Percentiles rank a stretch among this genome's conserved stretches.
phyloP scores from a whole-genome alignment of 2,329 filamentous ascomycete genomes.

The Scedosporium apiospermum region DNA sequence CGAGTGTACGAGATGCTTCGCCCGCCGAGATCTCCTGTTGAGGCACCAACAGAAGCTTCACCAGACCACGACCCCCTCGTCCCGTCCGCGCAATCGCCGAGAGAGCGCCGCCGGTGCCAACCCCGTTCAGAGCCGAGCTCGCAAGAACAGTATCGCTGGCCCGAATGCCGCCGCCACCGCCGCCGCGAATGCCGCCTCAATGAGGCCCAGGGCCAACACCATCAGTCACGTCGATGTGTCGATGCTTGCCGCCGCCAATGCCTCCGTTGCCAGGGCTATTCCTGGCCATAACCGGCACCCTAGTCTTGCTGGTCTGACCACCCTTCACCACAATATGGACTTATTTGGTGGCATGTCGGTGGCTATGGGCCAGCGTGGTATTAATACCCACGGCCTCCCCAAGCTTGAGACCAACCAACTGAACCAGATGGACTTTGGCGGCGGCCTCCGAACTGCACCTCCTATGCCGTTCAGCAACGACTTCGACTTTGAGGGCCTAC shows the following conservation, averaged over 20 bases:
- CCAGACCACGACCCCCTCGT: constrained; percentile 80
- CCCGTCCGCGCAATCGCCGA: constrained; percentile 75
- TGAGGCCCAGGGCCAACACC: constrained; percentile 88
- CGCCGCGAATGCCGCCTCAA: constrained; percentile 45
- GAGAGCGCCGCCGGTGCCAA: constrained; percentile 75
- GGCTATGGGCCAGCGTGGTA: constrained; percentile 55
- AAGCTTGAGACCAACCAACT: constrained; percentile 76
- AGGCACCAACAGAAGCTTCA: constrained; percentile 98
- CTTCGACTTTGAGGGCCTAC: constrained; percentile 59
- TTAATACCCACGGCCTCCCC: constrained; percentile 54
- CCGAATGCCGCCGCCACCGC: constrained; percentile 35
- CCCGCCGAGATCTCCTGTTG: constrained; percentile 79
- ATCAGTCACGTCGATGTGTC: constrained; percentile 91
- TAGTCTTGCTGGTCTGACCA: constrained; percentile 61
- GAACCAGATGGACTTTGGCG: constrained; percentile 52
- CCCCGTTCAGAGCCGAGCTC: constrained; percentile 61
- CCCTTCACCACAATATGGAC: constrained; percentile 42
- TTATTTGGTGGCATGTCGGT: constrained; percentile 62
- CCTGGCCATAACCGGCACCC: constrained; percentile 60
- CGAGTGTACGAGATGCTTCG: constrained; percentile 90
- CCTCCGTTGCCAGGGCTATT: constrained; percentile 38
- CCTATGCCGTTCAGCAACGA: constrained; percentile 53
- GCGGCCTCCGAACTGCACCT: constrained; percentile 71
- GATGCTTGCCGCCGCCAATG: constrained; percentile 54
- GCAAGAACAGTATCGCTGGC: constrained; percentile 83